These are phyloP conservation scores for Monosporascus sp. DNA, from an alignment of 2,329 filamentous ascomycete genomes.

Conservation along the genomic window DNA sequence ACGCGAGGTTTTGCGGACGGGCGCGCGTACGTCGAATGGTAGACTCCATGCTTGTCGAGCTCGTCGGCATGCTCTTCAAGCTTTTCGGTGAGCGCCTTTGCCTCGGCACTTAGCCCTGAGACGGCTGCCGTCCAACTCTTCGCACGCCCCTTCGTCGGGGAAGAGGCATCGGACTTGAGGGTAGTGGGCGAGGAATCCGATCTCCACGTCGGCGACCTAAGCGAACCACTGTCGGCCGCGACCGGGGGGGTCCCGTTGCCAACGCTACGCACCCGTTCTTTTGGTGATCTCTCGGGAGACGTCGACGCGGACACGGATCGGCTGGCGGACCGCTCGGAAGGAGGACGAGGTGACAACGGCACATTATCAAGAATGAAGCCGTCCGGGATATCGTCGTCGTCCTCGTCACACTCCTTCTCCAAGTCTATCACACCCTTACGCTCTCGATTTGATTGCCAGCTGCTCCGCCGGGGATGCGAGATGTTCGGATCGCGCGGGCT, in stretches of 20 bases:
- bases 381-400: slow-evolving; percentile 76
- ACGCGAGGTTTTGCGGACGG: slow-evolving; percentile 45
- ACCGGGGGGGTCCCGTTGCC: slow-evolving; percentile 62
- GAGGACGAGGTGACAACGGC: slow-evolving; percentile 69
- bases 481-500: slow-evolving; percentile 39
- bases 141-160: slow-evolving; percentile 49
- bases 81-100: slow-evolving; percentile 70
- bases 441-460: slow-evolving; percentile 63
- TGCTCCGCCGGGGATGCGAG: slow-evolving; percentile 51
- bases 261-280: slow-evolving; percentile 48
- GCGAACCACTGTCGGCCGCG: slow-evolving; percentile 53
- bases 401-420: slow-evolving; percentile 71
- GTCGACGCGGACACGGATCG: slow-evolving; percentile 48
- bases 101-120: slow-evolving; percentile 65
- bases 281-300: slow-evolving; percentile 47
- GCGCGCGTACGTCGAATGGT: slow-evolving; percentile 14
- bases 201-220: slow-evolving; percentile 54
- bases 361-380: slow-evolving; percentile 78
- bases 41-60: slow-evolving; percentile 43
- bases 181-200: slow-evolving; percentile 36
- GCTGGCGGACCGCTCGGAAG: slow-evolving; percentile 50
- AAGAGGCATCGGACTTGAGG: slow-evolving; percentile 28
- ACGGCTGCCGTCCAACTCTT: slow-evolving; percentile 73
- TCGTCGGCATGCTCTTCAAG: slow-evolving; percentile 73
- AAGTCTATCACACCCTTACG: slow-evolving; percentile 66